Percentiles rank a stretch among this genome's conserved stretches.
Conservation (phyloP, 495 filamentous ascomycete genomes). For the Penicillium steckii region DNA sequence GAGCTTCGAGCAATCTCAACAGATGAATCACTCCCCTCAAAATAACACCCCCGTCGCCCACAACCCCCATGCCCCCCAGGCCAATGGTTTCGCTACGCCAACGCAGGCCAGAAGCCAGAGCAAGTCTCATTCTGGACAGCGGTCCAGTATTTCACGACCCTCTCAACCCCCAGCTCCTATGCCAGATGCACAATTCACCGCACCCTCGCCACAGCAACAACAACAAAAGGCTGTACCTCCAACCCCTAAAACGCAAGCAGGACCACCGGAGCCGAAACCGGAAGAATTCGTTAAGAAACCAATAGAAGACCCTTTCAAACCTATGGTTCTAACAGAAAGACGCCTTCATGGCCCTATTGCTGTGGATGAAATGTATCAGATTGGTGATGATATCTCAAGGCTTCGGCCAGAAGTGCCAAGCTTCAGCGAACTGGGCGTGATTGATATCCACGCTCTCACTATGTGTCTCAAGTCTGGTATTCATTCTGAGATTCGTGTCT, state of each 20-base stretch:
- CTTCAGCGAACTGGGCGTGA: slow-evolving; percentile 75
- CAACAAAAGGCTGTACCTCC: slow-evolving; percentile 33
- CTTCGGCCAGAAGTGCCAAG: slow-evolving; percentile 70
- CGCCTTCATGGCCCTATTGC: slow-evolving; percentile 65
- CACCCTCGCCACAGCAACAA: slow-evolving; percentile 36
- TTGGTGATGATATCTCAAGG: slow-evolving; percentile 61
- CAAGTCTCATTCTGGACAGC: slow-evolving; percentile 39
- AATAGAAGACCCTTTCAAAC: slow-evolving; percentile 50
- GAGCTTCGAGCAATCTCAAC: slow-evolving; percentile 35
- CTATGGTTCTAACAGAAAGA: slow-evolving; percentile 55
- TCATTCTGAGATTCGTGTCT: slow-evolving; percentile 79
- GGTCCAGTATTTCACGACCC: slow-evolving; percentile 36
- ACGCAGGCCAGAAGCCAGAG: slow-evolving; percentile 38
- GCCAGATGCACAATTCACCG: slow-evolving; percentile 33
- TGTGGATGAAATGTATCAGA: slow-evolving; percentile 55
- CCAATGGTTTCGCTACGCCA: slow-evolving; percentile 47
- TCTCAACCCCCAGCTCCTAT: slow-evolving; percentile 36
- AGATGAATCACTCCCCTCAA: slow-evolving; percentile 38
- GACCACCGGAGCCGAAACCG: slow-evolving; percentile 39
- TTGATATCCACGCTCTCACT: slow-evolving; percentile 89
- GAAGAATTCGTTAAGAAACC: slow-evolving; percentile 48
- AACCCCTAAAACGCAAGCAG: slow-evolving; percentile 44
- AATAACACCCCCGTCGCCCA: slow-evolving; percentile 30
- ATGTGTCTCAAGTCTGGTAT: slow-evolving; percentile 93
- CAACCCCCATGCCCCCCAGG: slow-evolving; percentile 30